Conservation (phyloP, 2,329 filamentous ascomycete genomes). For the Leptographium flavum region DNA sequence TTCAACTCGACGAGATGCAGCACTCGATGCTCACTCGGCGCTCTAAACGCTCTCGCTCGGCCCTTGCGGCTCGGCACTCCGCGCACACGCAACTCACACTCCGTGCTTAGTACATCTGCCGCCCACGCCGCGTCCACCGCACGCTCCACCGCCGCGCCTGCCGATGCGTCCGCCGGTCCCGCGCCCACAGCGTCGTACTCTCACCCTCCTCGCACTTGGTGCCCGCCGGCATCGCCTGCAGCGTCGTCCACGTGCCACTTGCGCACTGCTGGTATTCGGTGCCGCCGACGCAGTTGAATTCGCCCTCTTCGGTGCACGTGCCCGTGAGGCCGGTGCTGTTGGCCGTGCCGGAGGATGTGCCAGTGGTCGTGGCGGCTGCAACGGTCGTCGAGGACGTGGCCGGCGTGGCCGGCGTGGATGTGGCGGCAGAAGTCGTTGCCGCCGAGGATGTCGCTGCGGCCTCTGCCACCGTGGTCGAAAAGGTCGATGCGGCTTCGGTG, state of each 20-base stretch:
- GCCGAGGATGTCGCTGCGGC: too few relatives aligned
- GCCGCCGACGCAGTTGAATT: conserved; percentile 34
- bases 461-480: too few relatives aligned
- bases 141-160: too few relatives aligned
- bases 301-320: conserved; percentile 30
- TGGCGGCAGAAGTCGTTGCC: background rate
- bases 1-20: too few relatives aligned
- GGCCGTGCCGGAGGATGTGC: conserved; percentile 11
- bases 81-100: too few relatives aligned
- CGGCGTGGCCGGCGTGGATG: conserved; percentile 3
- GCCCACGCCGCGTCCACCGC: conserved; percentile 2
- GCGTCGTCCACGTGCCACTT: conserved; percentile 28
- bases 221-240: conserved; percentile 28
- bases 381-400: conserved; percentile 1
- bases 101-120: background rate
- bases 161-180: too few relatives aligned
- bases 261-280: conserved; percentile 37
- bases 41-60: too few relatives aligned
- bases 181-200: conserved; percentile 13
- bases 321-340: conserved; percentile 22
- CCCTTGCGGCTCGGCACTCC: too few relatives aligned
- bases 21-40: too few relatives aligned
- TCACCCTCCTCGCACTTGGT: conserved; percentile 28
- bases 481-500: too few relatives aligned
- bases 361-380: background rate